These are phyloP conservation scores for Nephelium lappaceum DNA, from an alignment of 345 rosid species.

Conservation along the genomic window DNA sequence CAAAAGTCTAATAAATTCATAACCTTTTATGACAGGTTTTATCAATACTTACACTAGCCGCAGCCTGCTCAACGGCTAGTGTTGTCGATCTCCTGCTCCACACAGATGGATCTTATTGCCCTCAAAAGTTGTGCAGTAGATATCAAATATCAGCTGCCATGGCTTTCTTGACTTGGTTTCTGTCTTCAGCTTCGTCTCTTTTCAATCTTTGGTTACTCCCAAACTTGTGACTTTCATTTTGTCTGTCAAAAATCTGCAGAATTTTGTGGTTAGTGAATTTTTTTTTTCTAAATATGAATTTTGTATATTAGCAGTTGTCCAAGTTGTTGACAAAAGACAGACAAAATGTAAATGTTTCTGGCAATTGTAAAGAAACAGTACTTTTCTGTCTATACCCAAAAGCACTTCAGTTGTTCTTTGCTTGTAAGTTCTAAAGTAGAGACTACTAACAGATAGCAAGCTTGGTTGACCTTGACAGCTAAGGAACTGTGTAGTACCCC, in stretches of 20 bases:
- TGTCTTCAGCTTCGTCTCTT: slow-evolving; percentile 73
- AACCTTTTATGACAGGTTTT: slow-evolving; percentile 47
- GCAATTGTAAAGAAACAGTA: slow-evolving; percentile 18
- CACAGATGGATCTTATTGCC: slow-evolving; percentile 39
- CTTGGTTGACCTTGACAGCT: neutral
- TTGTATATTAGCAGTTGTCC: neutral
- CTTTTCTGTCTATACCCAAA: neutral
- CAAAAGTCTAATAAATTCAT: slow-evolving; percentile 3
- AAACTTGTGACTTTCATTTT: slow-evolving; percentile 44
- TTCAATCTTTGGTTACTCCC: slow-evolving; percentile 88
- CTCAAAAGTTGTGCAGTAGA: slow-evolving; percentile 62
- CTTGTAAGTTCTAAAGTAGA: neutral
- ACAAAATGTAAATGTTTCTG: slow-evolving; percentile 2
- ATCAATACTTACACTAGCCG: slow-evolving; percentile 72
- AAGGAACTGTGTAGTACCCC: too few species aligned
- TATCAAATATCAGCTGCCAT: slow-evolving; percentile 81
- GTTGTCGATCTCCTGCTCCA: slow-evolving; percentile 70
- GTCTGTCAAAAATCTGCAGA: neutral
- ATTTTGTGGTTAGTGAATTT: slow-evolving; percentile 9
- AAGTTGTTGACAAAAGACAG: slow-evolving; percentile 1
- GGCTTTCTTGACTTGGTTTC: slow-evolving; percentile 88
- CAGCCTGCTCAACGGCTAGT: slow-evolving; percentile 82
- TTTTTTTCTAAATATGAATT: neutral
- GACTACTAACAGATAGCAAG: neutral
- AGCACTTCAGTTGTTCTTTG: neutral